Conservation (phyloP, 139 green algal species). For the Limnomonas spitsbergensis region DNA sequence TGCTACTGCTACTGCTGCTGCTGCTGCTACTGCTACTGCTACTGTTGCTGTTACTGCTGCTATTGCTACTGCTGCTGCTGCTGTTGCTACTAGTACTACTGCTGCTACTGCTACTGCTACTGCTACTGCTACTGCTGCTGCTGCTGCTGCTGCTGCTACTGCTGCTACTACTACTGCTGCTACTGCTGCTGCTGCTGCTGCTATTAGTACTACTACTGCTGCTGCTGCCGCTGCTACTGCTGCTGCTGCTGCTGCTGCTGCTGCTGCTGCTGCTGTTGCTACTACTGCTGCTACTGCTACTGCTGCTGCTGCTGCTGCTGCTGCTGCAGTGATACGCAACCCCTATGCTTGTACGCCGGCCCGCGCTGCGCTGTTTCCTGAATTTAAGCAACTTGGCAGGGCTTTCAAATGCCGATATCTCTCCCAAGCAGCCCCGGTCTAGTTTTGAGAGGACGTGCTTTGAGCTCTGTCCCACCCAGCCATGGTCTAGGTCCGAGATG, state of each 20-base stretch:
- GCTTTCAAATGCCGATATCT: too few species aligned
- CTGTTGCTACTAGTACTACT: too few species aligned
- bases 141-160: neutral
- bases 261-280: neutral
- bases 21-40: slow-evolving; percentile 4
- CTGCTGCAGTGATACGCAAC: too few species aligned
- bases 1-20: slow-evolving; percentile 4
- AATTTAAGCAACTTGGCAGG: too few species aligned
- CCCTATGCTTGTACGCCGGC: too few species aligned
- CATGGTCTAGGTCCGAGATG: too few species aligned
- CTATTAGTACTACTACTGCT: neutral
- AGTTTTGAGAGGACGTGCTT: too few species aligned
- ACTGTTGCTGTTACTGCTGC: neutral
- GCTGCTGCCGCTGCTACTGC: neutral
- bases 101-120: too few species aligned
- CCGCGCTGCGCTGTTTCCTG: too few species aligned
- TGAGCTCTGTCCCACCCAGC: too few species aligned
- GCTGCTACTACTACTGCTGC: slow-evolving; percentile 1
- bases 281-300: slow-evolving; percentile 2
- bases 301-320: neutral
- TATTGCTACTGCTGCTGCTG: slow-evolving; percentile 2
- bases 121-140: neutral
- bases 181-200: too few species aligned
- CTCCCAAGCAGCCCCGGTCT: too few species aligned
- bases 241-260: neutral